Conservation (phyloP, 768 basidiomycete species). For the Pleurotus platypus region DNA sequence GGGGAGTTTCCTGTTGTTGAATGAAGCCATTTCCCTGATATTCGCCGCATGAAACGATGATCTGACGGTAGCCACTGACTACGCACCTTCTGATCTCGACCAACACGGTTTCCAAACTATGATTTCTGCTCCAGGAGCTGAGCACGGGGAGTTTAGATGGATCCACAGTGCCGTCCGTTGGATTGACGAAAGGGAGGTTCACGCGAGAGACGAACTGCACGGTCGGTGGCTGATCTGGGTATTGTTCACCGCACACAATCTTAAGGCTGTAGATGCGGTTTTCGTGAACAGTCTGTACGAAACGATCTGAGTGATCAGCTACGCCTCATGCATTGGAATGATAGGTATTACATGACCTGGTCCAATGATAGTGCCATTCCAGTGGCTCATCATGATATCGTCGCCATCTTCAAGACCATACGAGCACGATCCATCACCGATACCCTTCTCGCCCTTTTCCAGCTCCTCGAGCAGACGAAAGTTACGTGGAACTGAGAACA, state of each 20-base stretch:
- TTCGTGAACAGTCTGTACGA: slow-evolving; percentile 87
- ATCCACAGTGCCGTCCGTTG: slow-evolving; percentile 76
- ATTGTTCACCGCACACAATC: slow-evolving; percentile 75
- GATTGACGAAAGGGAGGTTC: slow-evolving; percentile 89
- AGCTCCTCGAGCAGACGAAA: slow-evolving; percentile 97
- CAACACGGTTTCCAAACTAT: slow-evolving; percentile 83
- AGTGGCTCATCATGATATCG: slow-evolving; percentile 96
- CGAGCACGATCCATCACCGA: slow-evolving; percentile 96
- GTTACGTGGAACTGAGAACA: slow-evolving; percentile 80
- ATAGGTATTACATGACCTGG: slow-evolving; percentile 76
- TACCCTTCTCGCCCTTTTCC: slow-evolving; percentile 99
- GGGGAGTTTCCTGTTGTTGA: slow-evolving; percentile 88
- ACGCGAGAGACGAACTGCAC: slow-evolving; percentile 88
- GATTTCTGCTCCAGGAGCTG: slow-evolving; percentile 67
- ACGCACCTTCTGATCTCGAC: slow-evolving; percentile 91
- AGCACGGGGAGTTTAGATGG: slow-evolving; percentile 67
- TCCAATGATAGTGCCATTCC: slow-evolving; percentile 99
- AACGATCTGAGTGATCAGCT: background rate
- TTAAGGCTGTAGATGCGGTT: slow-evolving; percentile 97
- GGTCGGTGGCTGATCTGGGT: slow-evolving; percentile 75
- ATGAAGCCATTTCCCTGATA: slow-evolving; percentile 88
- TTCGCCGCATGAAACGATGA: background rate
- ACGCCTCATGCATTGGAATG: slow-evolving; percentile 1
- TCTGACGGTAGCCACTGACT: background rate
- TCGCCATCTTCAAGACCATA: slow-evolving; percentile 95